Conservation (phyloP, 2,329 filamentous ascomycete genomes). For the Tolypocladium amazonense region DNA sequence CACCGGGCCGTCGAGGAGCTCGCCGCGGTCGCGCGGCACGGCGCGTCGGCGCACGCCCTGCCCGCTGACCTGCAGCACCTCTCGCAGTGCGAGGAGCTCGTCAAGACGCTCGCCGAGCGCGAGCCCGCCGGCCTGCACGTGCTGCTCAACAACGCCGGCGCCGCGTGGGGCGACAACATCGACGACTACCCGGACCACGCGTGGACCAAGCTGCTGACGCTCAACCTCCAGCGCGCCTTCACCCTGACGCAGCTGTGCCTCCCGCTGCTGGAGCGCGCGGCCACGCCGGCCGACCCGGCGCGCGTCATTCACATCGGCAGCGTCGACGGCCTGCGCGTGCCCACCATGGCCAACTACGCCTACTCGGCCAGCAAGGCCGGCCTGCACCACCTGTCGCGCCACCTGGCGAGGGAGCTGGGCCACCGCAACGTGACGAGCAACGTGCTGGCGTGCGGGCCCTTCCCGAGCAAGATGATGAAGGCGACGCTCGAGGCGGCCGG, state of each 20-base stretch:
- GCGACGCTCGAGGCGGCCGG: slow-evolving; percentile 45
- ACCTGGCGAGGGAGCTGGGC: slow-evolving; percentile 50
- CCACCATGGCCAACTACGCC: slow-evolving; percentile 46
- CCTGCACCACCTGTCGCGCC: slow-evolving; percentile 50
- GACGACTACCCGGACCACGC: slow-evolving; percentile 47
- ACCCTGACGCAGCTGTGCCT: slow-evolving; percentile 52
- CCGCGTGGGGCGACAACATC: slow-evolving; percentile 51
- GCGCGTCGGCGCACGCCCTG: slow-evolving; percentile 43
- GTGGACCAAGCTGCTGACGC: slow-evolving; percentile 49
- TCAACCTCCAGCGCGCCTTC: slow-evolving; percentile 60
- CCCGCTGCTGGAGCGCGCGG: slow-evolving; percentile 44
- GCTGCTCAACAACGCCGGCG: slow-evolving; percentile 56
- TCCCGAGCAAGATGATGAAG: slow-evolving; percentile 59
- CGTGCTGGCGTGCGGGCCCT: slow-evolving; percentile 61
- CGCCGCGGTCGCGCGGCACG: slow-evolving; percentile 31
- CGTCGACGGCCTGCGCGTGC: slow-evolving; percentile 52
- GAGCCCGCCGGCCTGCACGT: slow-evolving; percentile 44
- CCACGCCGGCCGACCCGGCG: slow-evolving; percentile 31
- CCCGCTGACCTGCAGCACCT: slow-evolving; percentile 55
- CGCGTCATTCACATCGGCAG: slow-evolving; percentile 56
- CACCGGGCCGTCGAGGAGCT: slow-evolving; percentile 44
- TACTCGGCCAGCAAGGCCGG: slow-evolving; percentile 54
- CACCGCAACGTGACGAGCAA: slow-evolving; percentile 53
- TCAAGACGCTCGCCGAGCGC: slow-evolving; percentile 34
- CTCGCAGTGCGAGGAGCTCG: slow-evolving; percentile 42